phyloP scores from a whole-genome alignment of 148 eudicot species.

The Nepenthes mirabilis region DNA sequence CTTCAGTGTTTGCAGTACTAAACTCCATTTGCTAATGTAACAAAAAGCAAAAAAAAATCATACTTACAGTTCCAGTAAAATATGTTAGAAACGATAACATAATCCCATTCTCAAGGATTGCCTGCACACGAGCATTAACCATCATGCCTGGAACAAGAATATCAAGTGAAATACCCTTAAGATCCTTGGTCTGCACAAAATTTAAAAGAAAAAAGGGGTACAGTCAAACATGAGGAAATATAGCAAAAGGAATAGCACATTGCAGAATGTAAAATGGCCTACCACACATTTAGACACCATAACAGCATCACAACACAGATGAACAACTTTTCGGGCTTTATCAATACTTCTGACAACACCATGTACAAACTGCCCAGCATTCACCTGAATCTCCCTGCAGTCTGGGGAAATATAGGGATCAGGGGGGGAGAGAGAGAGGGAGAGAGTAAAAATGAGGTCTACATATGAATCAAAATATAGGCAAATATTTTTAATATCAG shows the following conservation, averaged over 20 bases:
- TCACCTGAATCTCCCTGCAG: slow-evolving; percentile 18
- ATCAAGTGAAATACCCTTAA: slow-evolving; percentile 90
- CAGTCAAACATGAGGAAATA: slow-evolving; percentile 1
- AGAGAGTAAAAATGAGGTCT: background rate
- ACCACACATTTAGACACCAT: slow-evolving; percentile 76
- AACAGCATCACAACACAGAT: slow-evolving; percentile 56
- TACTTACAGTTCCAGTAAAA: slow-evolving; percentile 92
- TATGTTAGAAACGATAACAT: slow-evolving; percentile 85
- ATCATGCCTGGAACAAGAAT: slow-evolving; percentile 97
- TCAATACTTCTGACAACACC: slow-evolving; percentile 78
- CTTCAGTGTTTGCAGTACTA: no score
- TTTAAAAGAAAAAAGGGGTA: slow-evolving; percentile 7
- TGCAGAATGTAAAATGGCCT: slow-evolving; percentile 5
- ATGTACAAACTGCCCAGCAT: slow-evolving; percentile 57
- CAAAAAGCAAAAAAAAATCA: background rate
- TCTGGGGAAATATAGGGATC: slow-evolving; percentile 23
- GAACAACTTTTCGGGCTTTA: slow-evolving; percentile 69
- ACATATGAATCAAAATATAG: no score
- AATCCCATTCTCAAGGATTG: slow-evolving; percentile 82
- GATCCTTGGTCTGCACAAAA: slow-evolving; percentile 64
- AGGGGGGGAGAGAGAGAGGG: background rate
- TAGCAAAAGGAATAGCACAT: background rate
- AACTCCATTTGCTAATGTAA: background rate
- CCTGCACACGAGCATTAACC: slow-evolving; percentile 72
- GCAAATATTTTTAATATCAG: no score